Base-by-base conservation (phyloP, 2,329 filamentous ascomycete genomes). In the Cladorrhinum sp. region DNA sequence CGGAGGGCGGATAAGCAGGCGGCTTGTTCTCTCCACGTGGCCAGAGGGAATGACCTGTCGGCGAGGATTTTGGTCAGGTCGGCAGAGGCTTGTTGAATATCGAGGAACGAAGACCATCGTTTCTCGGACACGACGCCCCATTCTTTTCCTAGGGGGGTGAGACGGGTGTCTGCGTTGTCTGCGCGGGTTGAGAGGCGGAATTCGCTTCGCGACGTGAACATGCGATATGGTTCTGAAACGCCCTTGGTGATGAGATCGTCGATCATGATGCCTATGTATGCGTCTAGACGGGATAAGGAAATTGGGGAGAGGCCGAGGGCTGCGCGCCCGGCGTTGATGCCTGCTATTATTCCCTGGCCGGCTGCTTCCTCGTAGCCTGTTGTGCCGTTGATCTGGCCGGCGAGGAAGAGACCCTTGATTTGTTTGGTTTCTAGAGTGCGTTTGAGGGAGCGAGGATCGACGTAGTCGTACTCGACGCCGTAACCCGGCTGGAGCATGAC, bases 231-330 rank as follows among this genome's bases (percentile, higher is more conserved):
- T 72, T 99, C 95, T 2, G 90, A 93, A 28, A 99, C 95, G 53
- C 95, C 95, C 76, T 97, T 98, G 21, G 94, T 98, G 71, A 96
- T 88, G 39, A 99, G 85, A 73, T 99, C 95, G 75, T 99, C 95
- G 69, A 99, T 93, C 92, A 99, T 96, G 76, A 99, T 90, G 67
- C 95, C 95, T 70, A 99, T 98, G 74, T 97, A 99, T 12, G 92
- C 92, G 73, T 99, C 94, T 1, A 90, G 88, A 65, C 95, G 84
- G 7, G 87, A 87, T 28, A 99, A 78, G 0, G 84, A 84, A 63
- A 96, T 80, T 0, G 86, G 82, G 1, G 80, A 74, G 61, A 89
- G 85, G 1, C 84, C 83, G 63, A 85, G 82, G 0, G 93, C 86
- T 1, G 87, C 83, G n/a, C 95, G 83, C 2, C 94, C 95, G 1